Conservation (phyloP, 192 early-diverging fungal species). For the Paraglomus occultum region DNA sequence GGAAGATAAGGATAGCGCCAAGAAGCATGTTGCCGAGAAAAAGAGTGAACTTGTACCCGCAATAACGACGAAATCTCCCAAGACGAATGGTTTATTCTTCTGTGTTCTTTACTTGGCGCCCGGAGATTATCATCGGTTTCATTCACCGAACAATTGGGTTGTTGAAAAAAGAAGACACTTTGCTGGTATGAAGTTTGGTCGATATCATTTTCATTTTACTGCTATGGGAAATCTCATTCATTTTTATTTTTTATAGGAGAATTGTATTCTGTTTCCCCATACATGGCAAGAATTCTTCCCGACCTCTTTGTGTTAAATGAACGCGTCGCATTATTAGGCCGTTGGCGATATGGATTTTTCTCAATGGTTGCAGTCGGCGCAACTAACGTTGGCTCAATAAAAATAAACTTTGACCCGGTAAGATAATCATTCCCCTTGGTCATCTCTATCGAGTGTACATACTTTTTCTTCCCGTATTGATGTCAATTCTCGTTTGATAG, state of each 20-base stretch:
- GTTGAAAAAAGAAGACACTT: slow-evolving; percentile 89
- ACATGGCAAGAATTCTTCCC: slow-evolving; percentile 76
- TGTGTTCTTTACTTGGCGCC: slow-evolving; percentile 96
- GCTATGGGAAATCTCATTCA: neutral
- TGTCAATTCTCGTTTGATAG: slow-evolving; percentile 23
- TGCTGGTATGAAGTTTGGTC: slow-evolving; percentile 54
- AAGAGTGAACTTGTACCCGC: neutral
- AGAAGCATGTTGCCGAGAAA: slow-evolving; percentile 18
- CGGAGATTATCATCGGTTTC: slow-evolving; percentile 99
- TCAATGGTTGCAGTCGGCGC: slow-evolving; percentile 96
- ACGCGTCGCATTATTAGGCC: slow-evolving; percentile 87
- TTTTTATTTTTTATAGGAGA: slow-evolving; percentile 58
- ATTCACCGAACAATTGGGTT: slow-evolving; percentile 95
- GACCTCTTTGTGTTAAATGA: slow-evolving; percentile 98
- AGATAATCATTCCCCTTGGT: neutral
- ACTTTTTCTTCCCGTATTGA: slow-evolving; percentile 10
- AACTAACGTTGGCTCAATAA: slow-evolving; percentile 96
- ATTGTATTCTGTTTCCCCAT: slow-evolving; percentile 93
- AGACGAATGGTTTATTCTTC: slow-evolving; percentile 79
- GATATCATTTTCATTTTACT: neutral
- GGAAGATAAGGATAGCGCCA: slow-evolving; percentile 31
- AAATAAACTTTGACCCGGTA: slow-evolving; percentile 90
- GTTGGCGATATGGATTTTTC: slow-evolving; percentile 94
- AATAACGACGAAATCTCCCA: slow-evolving; percentile 33
- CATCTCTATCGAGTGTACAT: neutral